Base-by-base conservation (phyloP, 2,329 filamentous ascomycete species). In the Hymenotorrendiella dingleyae region DNA sequence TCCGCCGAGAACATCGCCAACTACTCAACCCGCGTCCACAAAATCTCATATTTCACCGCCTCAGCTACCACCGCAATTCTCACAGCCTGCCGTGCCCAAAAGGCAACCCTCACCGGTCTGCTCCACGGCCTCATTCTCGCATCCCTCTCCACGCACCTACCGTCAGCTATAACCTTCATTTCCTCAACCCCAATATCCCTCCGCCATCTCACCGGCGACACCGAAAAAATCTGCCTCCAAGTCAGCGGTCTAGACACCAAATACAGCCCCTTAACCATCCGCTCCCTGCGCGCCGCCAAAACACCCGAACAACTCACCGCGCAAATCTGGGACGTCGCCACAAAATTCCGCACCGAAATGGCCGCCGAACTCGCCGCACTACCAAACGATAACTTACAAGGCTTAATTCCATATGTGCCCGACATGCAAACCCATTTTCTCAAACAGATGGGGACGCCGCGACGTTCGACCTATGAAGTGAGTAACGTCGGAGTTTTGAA, bases 401-500 rank as follows among this genome's bases (percentile, higher is more conserved):
- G 66, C 7, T 52, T 76, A 40, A 41, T 75, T 10, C 49, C 53
- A 3, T 67, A 66, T 41, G 54, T 77, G 6, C 36, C 57, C 2
- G 66, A 76, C 60, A 72, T 70, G 62, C 58, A 61, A 35, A 49
- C 55, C 1, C 68, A 65, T 43, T 69, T 68, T 50, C 48, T 48
- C 3, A 51, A 54, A 1, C 69, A 69, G 52, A 53, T 74, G 7
- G 71, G 71, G 2, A 58, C 63, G 39, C 50, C 59, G 7, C 66
- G 73, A 6, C 54, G 60, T 2, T 53, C 52, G 1, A 70, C 71
- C 0, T 78, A 71, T 68, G 69, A 72, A 45, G 49, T 78, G 4
- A 76, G 70, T 46, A 80, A 78, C 52, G 46, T 77, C 4, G 75
- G 76, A 1, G 61, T 62, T 11, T 53, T 72, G n/a, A 52, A 56